phyloP scores from a whole-genome alignment of 768 basidiomycete species.

The Kwoniella heveanensis region DNA sequence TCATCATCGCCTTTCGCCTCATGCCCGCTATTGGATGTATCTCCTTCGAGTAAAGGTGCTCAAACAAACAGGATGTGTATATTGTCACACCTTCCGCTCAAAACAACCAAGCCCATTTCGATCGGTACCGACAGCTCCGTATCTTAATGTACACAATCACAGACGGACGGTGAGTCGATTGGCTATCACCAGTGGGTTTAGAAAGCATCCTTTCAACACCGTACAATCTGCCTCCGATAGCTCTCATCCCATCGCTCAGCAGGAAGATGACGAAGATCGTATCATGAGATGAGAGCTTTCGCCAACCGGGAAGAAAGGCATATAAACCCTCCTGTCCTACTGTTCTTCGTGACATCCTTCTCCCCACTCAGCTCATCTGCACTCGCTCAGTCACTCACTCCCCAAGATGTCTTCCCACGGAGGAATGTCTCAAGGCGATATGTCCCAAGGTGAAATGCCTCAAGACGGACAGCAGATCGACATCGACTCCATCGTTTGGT shows the following conservation, averaged over 20 bases:
- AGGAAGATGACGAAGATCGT: not conserved
- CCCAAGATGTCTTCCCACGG: not conserved
- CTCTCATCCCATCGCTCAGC: not conserved
- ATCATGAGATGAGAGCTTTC: not conserved
- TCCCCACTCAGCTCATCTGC: not conserved
- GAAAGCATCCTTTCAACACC: not conserved
- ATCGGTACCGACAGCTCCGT: not conserved
- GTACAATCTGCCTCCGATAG: not conserved
- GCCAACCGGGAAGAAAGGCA: not conserved
- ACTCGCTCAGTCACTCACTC: not conserved
- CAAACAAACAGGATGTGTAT: not conserved
- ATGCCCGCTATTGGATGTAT: not conserved
- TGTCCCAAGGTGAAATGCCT: not conserved
- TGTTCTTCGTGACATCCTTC: not conserved
- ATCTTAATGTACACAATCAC: not conserved
- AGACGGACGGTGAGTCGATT: not conserved
- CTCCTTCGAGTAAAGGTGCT: not conserved
- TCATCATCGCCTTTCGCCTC: too few species aligned
- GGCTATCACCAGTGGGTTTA: not conserved
- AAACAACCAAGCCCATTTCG: not conserved
- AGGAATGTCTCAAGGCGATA: not conserved
- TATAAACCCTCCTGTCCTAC: not conserved
- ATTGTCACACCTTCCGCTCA: not conserved
- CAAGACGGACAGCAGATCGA: not conserved
- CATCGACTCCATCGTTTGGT: constrained; percentile 8